Evolutionary conservation across 176 grass and related monocot genomes (phyloP).

Genomic region (Rhynchospora tenuis): DNA sequence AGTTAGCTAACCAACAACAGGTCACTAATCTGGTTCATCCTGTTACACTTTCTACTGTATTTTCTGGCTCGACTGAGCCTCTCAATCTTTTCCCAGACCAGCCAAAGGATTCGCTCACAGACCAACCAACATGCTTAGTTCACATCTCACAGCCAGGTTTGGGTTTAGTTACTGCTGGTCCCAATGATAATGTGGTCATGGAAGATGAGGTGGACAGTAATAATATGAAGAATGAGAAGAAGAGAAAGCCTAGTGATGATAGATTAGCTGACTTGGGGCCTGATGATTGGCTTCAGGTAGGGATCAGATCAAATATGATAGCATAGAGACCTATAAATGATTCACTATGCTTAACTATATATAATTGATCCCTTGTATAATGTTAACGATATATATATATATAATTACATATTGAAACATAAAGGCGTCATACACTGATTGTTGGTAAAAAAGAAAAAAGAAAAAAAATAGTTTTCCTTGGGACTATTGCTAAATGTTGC

Average conservation of each 20-base stretch:
- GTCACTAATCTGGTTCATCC: conserved; percentile 16
- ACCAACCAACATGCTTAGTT: conserved; percentile 19
- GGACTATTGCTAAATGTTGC: background rate
- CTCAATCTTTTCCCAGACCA: conserved; percentile 52
- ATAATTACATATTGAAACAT: background rate
- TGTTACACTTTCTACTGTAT: conserved; percentile 36
- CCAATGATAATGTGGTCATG: background rate
- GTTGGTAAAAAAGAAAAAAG: conserved; percentile 17
- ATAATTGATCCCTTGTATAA: conserved; percentile 11
- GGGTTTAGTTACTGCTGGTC: conserved; percentile 11
- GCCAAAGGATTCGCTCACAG: background rate
- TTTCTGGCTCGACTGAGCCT: conserved; percentile 17
- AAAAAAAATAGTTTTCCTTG: conserved; percentile 14
- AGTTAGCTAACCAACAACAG: conserved; percentile 23
- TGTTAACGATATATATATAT: conserved; percentile 20
- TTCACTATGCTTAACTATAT: background rate
- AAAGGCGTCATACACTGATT: background rate
- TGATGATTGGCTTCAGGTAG: conserved; percentile 70
- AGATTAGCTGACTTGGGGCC: conserved; percentile 42
- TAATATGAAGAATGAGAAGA: conserved; percentile 36
- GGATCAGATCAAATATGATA: conserved; percentile 49
- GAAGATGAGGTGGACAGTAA: conserved; percentile 76
- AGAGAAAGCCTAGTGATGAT: conserved; percentile 61
- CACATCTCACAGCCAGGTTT: conserved; percentile 20
- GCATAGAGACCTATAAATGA: background rate